Conservation (phyloP, 2,329 filamentous ascomycete genomes). For the Aspergillus pseudotamarii region DNA sequence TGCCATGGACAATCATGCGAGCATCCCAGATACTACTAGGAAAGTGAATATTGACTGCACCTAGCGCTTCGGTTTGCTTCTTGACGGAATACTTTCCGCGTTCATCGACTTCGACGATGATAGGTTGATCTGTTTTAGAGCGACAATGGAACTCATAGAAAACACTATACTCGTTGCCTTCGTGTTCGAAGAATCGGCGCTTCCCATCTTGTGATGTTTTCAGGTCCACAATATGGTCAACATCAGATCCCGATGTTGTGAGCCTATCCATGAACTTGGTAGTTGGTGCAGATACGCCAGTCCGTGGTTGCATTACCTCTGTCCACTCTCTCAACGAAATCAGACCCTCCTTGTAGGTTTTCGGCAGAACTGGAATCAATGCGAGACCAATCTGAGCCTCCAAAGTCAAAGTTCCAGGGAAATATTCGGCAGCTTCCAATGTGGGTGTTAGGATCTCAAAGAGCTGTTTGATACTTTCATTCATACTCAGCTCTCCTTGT, state of each 20-base stretch:
- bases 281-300: slow-evolving; percentile 28
- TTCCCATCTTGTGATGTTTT: slow-evolving; percentile 25
- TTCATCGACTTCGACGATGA: slow-evolving; percentile 39
- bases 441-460: slow-evolving; percentile 32
- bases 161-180: slow-evolving; percentile 26
- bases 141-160: slow-evolving; percentile 46
- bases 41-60: slow-evolving; percentile 42
- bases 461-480: slow-evolving; percentile 25
- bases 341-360: slow-evolving; percentile 19
- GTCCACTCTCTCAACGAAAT: slow-evolving; percentile 32
- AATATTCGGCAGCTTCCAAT: slow-evolving; percentile 38
- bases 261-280: slow-evolving; percentile 41
- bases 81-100: slow-evolving; percentile 32
- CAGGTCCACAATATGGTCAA: slow-evolving; percentile 42
- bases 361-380: slow-evolving; percentile 31
- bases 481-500: neutral
- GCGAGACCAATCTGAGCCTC: slow-evolving; percentile 43
- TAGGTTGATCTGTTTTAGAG: slow-evolving; percentile 28
- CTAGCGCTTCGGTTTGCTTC: slow-evolving; percentile 30
- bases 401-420: slow-evolving; percentile 38
- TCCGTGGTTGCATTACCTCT: slow-evolving; percentile 35
- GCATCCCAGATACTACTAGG: slow-evolving; percentile 46
- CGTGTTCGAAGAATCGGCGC: slow-evolving; percentile 31
- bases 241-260: slow-evolving; percentile 44
- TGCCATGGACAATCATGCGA: slow-evolving; percentile 33